Evolutionary conservation across 164 flowering plant species (phyloP), one percentile per base, ranked within the genome.

Genomic region (Dillenia turbinata): DNA sequence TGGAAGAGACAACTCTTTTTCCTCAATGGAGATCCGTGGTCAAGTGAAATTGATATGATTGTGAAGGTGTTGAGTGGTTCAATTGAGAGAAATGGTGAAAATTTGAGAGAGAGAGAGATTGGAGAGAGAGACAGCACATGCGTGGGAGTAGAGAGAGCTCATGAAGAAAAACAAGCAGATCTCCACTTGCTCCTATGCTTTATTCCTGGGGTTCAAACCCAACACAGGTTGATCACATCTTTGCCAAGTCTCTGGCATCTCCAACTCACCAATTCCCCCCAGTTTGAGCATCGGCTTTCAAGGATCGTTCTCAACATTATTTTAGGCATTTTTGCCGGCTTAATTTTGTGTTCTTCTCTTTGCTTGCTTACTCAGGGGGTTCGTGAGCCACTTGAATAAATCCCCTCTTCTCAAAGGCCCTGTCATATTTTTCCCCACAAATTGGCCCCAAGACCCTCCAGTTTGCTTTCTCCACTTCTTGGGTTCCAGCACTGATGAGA

Each of bases 351-450:
- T 95, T 17, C 3, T 84, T 13, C 53, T 87, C 11, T 63, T 78
- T 9, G 95, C 81, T 54, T 71, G 54, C 44, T n/a, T 88, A 0
- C 52, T 94, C 57, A 69, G 87, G 15, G 65, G 67, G 66, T 65
- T 86, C 12, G 14, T 82, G 14, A 73, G 52, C 26, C 88, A 80
- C 78, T 67, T 89, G 56, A 86, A 71, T 63, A 67, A 75, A 57
- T 83, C 85, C 55, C 95, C 98, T 45, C 78, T 87, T 62, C 87
- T 91, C 69, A 91, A 79, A 72, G 97, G 97, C 54, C 96, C 97
- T 0, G 95, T 94, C 5, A 73, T 89, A 45, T 94, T 94, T 69
- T 83, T n/a, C n/a, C 93, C 55, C 92, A 0, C 81, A 83, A 77
- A 89, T 94, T 33, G 59, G 72, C 26, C 83, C 92, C 19, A 77